These are phyloP conservation scores for Auriscalpium orientale DNA, from an alignment of 768 basidiomycete genomes.

Conservation along the genomic window DNA sequence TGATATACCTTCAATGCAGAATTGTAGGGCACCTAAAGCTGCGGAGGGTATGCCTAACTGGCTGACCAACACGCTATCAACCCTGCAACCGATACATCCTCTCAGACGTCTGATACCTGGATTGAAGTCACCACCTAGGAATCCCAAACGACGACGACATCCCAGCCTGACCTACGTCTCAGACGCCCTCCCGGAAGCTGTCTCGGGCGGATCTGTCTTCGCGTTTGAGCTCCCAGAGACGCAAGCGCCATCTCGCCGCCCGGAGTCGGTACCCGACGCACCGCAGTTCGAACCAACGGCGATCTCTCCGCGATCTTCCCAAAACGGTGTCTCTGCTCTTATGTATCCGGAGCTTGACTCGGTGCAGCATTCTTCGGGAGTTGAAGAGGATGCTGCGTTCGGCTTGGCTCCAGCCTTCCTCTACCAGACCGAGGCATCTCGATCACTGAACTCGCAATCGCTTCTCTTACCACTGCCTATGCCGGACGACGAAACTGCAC, in stretches of 20 bases:
- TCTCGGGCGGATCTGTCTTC: neutral
- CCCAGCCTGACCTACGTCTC: neutral
- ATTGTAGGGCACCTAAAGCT: slow-evolving; percentile 3
- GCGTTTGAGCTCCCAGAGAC: slow-evolving; percentile 5
- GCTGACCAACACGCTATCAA: slow-evolving; percentile 46
- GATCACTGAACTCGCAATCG: neutral
- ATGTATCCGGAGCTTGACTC: neutral
- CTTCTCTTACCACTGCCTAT: neutral
- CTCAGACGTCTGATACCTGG: slow-evolving; percentile 31
- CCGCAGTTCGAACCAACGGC: neutral
- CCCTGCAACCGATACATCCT: slow-evolving; percentile 39
- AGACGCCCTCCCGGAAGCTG: slow-evolving; percentile 1
- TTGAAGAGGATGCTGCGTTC: neutral
- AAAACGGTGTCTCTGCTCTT: no score
- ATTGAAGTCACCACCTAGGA: neutral
- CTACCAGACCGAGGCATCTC: neutral
- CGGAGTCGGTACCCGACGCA: neutral
- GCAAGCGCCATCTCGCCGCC: neutral
- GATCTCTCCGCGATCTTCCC: neutral
- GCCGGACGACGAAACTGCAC: neutral
- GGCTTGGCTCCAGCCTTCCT: neutral
- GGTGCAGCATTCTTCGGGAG: neutral
- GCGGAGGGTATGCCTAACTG: slow-evolving; percentile 41
- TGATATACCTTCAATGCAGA: neutral
- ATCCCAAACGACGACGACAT: slow-evolving; percentile 1